Conservation (phyloP, 805 yeast genomes). For the Blastobotrys mokoenaii region DNA sequence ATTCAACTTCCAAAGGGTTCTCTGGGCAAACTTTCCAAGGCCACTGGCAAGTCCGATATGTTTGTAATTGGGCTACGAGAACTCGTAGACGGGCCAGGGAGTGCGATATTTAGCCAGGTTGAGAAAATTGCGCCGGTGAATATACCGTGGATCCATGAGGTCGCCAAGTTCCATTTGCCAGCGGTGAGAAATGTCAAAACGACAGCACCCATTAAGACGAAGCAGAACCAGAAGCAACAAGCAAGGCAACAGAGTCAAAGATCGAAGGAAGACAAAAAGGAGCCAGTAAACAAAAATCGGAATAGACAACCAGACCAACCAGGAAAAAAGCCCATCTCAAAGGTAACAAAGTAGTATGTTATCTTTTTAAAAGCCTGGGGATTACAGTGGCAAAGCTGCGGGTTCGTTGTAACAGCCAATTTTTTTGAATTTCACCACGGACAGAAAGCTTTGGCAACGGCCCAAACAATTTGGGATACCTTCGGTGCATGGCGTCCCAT, state of each 20-base stretch:
- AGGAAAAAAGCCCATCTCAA: background rate
- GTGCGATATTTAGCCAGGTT: background rate
- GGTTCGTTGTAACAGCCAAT: background rate
- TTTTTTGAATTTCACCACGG: too few species aligned
- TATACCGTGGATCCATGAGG: constrained; percentile 9
- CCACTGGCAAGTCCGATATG: constrained; percentile 1
- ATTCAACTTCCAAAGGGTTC: constrained; percentile 17
- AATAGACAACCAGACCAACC: background rate
- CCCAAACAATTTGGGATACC: too few species aligned
- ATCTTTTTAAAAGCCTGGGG: background rate
- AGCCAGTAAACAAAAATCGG: background rate
- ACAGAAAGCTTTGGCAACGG: too few species aligned
- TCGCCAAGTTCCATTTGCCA: background rate
- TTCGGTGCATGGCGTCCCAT: too few species aligned
- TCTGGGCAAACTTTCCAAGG: constrained; percentile 5
- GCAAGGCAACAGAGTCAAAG: background rate
- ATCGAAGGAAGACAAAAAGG: background rate
- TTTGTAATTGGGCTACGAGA: background rate
- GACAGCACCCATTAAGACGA: background rate
- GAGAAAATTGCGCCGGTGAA: constrained; percentile 1
- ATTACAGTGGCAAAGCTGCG: background rate
- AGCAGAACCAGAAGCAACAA: too few species aligned
- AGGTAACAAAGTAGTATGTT: background rate
- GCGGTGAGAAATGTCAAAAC: constrained; percentile 1
- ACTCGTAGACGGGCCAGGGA: constrained; percentile 2